Conservation (phyloP, 306 rosid genomes). For the Vigna mungo region DNA sequence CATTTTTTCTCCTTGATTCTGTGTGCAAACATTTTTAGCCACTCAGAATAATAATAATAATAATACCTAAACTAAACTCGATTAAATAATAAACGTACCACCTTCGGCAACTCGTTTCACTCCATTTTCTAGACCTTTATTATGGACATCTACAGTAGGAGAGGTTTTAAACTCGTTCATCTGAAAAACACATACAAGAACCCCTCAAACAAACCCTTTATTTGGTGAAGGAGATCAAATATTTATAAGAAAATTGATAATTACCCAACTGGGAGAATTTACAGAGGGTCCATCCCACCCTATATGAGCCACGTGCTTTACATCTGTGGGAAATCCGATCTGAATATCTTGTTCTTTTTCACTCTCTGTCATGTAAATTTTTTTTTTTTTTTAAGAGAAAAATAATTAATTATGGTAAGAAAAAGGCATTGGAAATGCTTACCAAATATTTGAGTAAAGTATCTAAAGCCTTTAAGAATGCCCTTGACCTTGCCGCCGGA, state of each 20-base stretch:
- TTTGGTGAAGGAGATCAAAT: no score
- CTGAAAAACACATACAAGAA: constrained; percentile 45
- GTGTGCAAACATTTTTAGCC: constrained; percentile 12
- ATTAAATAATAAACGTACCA: not conserved
- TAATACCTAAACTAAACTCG: no score
- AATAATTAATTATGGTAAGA: not conserved
- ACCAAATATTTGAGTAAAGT: constrained; percentile 93
- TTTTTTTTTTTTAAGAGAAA: not conserved
- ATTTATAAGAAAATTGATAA: not conserved
- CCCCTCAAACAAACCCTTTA: not conserved
- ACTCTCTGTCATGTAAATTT: constrained; percentile 55
- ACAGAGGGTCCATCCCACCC: constrained; percentile 98
- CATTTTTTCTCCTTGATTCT: constrained; percentile 48
- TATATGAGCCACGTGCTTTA: constrained; percentile 94
- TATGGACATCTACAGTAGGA: constrained; percentile 46
- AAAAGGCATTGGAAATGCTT: constrained; percentile 23
- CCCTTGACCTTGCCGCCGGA: constrained; percentile 80
- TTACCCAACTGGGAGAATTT: constrained; percentile 94
- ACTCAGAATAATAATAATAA: no score
- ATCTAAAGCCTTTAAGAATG: constrained; percentile 80
- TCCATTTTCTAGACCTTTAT: constrained; percentile 37
- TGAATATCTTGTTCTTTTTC: constrained; percentile 82
- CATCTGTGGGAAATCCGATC: constrained; percentile 92
- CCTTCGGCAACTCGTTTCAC: constrained; percentile 53
- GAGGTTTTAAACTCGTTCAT: constrained; percentile 71